Percentiles rank a stretch among this genome's conserved stretches.
These are phyloP conservation scores for Massariosphaeria phaeospora DNA, from an alignment of 495 filamentous ascomycete species.

Conservation along the genomic window DNA sequence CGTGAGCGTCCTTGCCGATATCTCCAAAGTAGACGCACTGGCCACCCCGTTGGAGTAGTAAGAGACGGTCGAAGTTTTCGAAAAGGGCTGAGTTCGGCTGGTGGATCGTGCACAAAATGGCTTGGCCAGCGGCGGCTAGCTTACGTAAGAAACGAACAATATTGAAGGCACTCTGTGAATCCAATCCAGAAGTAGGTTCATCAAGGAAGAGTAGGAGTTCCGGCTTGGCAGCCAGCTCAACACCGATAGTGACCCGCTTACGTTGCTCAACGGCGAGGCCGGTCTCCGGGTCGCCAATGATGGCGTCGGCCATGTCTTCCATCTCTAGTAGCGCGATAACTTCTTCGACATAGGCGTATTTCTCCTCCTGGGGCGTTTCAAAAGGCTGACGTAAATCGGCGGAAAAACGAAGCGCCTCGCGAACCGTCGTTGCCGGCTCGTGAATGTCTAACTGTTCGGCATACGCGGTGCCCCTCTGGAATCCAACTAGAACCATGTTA, in stretches of 20 bases:
- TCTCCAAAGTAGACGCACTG: constrained; percentile 64
- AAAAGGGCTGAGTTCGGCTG: constrained; percentile 84
- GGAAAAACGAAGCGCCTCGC: constrained; percentile 80
- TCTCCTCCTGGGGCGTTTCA: constrained; percentile 62
- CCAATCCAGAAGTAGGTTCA: constrained; percentile 84
- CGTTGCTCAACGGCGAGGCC: constrained; percentile 89
- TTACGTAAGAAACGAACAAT: constrained; percentile 86
- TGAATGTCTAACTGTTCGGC: constrained; percentile 82
- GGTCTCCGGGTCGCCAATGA: constrained; percentile 68
- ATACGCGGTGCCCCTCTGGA: constrained; percentile 76
- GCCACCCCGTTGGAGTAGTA: constrained; percentile 62
- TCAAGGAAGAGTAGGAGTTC: constrained; percentile 83
- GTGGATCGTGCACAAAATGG: constrained; percentile 89
- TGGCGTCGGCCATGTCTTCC: constrained; percentile 76
- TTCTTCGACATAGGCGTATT: constrained; percentile 77
- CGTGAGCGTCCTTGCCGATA: constrained; percentile 54
- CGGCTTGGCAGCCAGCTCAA: constrained; percentile 82
- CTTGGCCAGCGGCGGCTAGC: constrained; percentile 74
- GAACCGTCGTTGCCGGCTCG: constrained; percentile 67
- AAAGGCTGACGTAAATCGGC: constrained; percentile 74
- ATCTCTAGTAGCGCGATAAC: constrained; percentile 77
- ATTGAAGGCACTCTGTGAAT: constrained; percentile 80
- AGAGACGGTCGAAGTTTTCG: constrained; percentile 67
- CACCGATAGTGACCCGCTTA: constrained; percentile 86
- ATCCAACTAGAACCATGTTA: too few species aligned